phyloP scores from a whole-genome alignment of 768 basidiomycete genomes.

The Favolaschia claudopus region DNA sequence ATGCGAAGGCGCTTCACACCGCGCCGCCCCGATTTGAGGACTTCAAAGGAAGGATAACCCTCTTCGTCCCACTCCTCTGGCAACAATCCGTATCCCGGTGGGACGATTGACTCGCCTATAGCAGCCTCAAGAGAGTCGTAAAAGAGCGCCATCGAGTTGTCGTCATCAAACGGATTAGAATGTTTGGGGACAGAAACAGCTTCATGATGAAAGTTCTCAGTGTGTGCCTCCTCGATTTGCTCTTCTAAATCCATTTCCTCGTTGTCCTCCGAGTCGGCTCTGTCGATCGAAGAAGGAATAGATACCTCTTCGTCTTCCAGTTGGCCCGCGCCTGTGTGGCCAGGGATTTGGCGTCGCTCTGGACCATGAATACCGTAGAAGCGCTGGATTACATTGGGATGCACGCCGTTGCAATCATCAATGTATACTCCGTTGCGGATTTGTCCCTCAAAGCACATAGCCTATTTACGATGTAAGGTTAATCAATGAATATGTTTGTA shows the following conservation, averaged over 20 bases:
- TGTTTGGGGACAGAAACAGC: slow-evolving; percentile 10
- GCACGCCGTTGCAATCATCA: slow-evolving; percentile 8
- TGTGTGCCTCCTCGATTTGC: neutral
- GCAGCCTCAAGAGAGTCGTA: neutral
- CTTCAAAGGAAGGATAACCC: slow-evolving; percentile 13
- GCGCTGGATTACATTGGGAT: neutral
- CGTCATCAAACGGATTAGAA: neutral
- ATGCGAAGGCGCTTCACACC: neutral
- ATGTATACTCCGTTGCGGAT: slow-evolving; percentile 5
- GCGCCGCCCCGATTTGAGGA: slow-evolving; percentile 10
- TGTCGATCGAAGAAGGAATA: too few species aligned
- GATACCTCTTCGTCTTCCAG: slow-evolving; percentile 8
- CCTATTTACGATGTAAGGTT: neutral
- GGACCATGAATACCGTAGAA: slow-evolving; percentile 18
- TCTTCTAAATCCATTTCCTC: neutral
- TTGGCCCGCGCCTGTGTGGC: slow-evolving; percentile 6
- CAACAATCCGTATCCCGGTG: slow-evolving; percentile 20
- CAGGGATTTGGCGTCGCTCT: neutral
- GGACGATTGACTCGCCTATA: neutral
- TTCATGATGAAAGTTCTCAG: slow-evolving; percentile 10
- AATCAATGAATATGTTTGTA: too few species aligned
- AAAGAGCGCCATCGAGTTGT: neutral
- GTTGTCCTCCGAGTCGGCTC: neutral
- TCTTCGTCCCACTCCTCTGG: slow-evolving; percentile 26
- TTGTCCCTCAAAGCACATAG: slow-evolving; percentile 5